phyloP scores from a whole-genome alignment of 1,284 basidiomycete genomes.

The Abortiporus biennis region DNA sequence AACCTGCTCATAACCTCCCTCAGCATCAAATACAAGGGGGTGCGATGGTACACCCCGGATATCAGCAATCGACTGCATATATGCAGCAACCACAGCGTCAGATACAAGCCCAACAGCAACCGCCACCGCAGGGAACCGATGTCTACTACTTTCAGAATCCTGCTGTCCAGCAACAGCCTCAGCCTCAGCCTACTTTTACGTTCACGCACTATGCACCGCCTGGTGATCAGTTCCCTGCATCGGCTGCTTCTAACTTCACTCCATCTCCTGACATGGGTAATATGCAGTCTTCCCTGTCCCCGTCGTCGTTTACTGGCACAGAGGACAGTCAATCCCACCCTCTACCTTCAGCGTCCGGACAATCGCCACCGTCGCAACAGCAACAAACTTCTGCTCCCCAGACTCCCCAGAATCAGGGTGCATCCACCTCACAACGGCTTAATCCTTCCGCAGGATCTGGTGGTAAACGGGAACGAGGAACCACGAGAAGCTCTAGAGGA shows the following conservation, averaged over 20 bases:
- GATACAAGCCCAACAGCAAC: background rate
- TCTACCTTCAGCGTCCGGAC: slow-evolving; percentile 4
- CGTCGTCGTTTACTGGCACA: slow-evolving; percentile 17
- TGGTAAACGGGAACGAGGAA: background rate
- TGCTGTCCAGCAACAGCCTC: background rate
- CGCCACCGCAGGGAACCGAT: too few relatives aligned
- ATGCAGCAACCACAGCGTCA: background rate
- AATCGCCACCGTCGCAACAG: slow-evolving; percentile 6
- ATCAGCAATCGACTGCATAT: too few relatives aligned
- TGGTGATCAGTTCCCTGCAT: background rate
- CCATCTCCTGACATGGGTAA: slow-evolving; percentile 6
- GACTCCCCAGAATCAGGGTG: background rate
- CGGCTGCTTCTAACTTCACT: background rate
- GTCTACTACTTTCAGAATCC: background rate
- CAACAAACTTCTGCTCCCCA: background rate
- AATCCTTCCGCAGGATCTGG: background rate
- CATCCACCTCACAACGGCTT: slow-evolving; percentile 1
- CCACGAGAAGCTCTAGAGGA: background rate
- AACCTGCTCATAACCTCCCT: background rate
- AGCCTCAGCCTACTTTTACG: background rate
- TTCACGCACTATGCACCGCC: background rate
- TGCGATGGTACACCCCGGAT: too few relatives aligned
- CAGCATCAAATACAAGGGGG: too few relatives aligned
- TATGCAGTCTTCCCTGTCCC: slow-evolving; percentile 17
- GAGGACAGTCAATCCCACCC: slow-evolving; percentile 15